phyloP scores from a whole-genome alignment of 2,329 filamentous ascomycete species.

The Macrophomina pseudophaseolina region DNA sequence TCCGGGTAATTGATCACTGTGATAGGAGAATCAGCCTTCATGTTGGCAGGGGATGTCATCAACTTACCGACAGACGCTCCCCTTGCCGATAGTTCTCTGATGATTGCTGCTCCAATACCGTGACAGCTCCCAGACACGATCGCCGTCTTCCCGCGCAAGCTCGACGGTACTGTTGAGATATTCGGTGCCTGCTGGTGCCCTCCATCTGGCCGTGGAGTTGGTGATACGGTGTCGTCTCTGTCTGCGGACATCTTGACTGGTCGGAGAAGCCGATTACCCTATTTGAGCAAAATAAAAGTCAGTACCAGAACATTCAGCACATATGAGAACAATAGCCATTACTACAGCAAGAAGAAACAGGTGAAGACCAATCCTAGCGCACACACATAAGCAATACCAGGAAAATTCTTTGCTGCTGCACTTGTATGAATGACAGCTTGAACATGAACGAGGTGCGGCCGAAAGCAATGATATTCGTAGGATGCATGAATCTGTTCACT shows the following conservation, averaged over 20 bases:
- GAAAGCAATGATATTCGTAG: no score
- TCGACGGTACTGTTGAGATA: slow-evolving; percentile 6
- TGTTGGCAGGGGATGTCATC: background rate
- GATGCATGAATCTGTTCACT: no score
- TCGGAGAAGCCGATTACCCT: background rate
- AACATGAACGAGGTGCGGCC: no score
- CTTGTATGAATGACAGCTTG: no score
- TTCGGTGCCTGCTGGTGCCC: background rate
- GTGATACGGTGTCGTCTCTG: background rate
- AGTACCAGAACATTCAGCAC: no score
- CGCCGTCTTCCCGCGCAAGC: slow-evolving; percentile 36
- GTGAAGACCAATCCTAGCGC: no score
- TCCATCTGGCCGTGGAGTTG: background rate
- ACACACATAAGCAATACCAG: no score
- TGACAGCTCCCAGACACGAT: slow-evolving; percentile 51
- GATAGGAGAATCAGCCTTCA: background rate
- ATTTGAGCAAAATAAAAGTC: background rate
- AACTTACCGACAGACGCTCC: slow-evolving; percentile 39
- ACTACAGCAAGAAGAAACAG: no score
- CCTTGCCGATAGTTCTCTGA: slow-evolving; percentile 45
- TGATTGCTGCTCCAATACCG: slow-evolving; percentile 51
- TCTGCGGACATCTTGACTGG: background rate
- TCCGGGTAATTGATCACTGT: slow-evolving; percentile 7
- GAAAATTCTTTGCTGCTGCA: no score
- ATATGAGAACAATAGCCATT: no score